Evolutionary conservation across 1,284 basidiomycete genomes (phyloP).

Genomic region (Butyriboletus appendiculatus): DNA sequence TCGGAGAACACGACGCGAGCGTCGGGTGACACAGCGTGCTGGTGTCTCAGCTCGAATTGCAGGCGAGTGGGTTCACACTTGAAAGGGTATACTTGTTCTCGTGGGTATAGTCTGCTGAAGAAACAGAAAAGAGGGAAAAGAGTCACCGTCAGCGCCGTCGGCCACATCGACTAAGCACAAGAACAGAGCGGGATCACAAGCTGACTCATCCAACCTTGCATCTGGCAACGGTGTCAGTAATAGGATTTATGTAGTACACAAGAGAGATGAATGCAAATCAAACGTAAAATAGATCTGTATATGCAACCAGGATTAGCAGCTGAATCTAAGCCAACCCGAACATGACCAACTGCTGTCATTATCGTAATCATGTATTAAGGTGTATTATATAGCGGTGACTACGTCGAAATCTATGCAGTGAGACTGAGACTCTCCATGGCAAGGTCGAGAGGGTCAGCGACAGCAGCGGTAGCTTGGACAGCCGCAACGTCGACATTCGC

Average conservation of each 20-base stretch:
- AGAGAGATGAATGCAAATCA: neutral
- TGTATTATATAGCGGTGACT: constrained; percentile 7
- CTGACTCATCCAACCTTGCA: constrained; percentile 37
- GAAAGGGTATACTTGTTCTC: constrained; percentile 3
- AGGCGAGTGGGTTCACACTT: constrained; percentile 30
- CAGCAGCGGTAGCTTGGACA: constrained; percentile 40
- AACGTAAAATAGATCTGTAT: neutral
- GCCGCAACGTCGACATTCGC: constrained; percentile 40
- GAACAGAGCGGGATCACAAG: neutral
- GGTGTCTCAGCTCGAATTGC: constrained; percentile 64
- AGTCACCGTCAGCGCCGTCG: constrained; percentile 41
- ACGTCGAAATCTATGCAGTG: constrained; percentile 17
- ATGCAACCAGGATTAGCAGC: constrained; percentile 8
- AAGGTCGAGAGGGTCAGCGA: constrained; percentile 64
- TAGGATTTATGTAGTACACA: neutral
- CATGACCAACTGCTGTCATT: constrained; percentile 1
- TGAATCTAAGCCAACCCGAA: neutral
- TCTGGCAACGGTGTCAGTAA: neutral
- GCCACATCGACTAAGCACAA: constrained; percentile 42
- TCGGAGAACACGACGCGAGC: constrained; percentile 66
- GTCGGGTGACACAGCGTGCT: constrained; percentile 57
- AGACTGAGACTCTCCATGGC: constrained; percentile 63
- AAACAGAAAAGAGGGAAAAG: constrained; percentile 42
- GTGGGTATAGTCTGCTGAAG: constrained; percentile 22
- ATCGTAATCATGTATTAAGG: constrained; percentile 10